phyloP scores from a whole-genome alignment of 495 filamentous ascomycete genomes.

The Tuber magnatum region DNA sequence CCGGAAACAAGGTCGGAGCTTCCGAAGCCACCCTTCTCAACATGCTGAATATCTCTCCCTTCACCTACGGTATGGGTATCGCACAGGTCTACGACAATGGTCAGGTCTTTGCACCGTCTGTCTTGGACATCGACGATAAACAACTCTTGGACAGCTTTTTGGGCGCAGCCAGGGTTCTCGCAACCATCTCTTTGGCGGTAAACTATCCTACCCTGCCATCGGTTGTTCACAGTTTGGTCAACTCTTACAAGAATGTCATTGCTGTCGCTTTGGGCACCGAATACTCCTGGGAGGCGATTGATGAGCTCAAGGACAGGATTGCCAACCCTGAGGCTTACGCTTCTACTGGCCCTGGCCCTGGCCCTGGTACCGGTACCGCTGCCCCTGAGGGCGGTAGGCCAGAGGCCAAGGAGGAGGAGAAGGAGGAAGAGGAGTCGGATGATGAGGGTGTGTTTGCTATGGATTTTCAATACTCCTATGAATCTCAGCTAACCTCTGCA shows the following conservation, averaged over 20 bases:
- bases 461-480: constrained; percentile 24
- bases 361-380: constrained; percentile 46
- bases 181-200: constrained; percentile 78
- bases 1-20: constrained; percentile 86
- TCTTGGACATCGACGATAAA: constrained; percentile 88
- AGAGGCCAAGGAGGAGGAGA: constrained; percentile 52
- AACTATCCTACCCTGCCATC: constrained; percentile 96
- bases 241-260: constrained; percentile 94
- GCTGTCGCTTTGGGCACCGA: constrained; percentile 86
- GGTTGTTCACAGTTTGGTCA: constrained; percentile 88
- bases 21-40: constrained; percentile 98
- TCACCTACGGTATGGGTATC: constrained; percentile 99
- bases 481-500: constrained; percentile 39
- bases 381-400: constrained; percentile 49
- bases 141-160: constrained; percentile 82
- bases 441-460: constrained; percentile 50
- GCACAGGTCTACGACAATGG: constrained; percentile 92
- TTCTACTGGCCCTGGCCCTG: constrained; percentile 63
- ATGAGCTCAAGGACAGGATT: constrained; percentile 96
- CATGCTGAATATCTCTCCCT: constrained; percentile 99
- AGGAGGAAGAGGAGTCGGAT: constrained; percentile 54
- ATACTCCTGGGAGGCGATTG: constrained; percentile 90
- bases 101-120: constrained; percentile 72
- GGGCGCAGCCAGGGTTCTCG: constrained; percentile 76
- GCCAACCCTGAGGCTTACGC: constrained; percentile 96